Evolutionary conservation across 176 grass and related monocot genomes (phyloP).

Genomic region (Avena atlantica): DNA sequence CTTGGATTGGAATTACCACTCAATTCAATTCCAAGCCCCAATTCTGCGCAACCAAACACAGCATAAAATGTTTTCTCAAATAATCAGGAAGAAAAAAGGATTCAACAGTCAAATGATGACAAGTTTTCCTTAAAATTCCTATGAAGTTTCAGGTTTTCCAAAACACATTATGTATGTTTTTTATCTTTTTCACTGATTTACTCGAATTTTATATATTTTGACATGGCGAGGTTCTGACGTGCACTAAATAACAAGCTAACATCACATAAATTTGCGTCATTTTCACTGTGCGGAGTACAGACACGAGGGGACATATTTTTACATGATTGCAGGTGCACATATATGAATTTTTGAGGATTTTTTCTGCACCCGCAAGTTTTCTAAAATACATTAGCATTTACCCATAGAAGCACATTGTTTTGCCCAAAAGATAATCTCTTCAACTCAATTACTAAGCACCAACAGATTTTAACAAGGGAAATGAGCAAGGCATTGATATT

Average conservation of each 20-base stretch:
- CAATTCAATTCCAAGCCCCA: too few species aligned
- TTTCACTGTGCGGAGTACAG: too few species aligned
- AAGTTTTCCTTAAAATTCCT: neutral
- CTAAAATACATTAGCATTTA: neutral
- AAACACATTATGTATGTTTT: too few species aligned
- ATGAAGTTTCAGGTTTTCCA: neutral
- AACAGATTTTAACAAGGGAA: neutral
- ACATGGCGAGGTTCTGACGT: too few species aligned
- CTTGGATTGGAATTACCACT: too few species aligned
- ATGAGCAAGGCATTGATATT: constrained; percentile 23
- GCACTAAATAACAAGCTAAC: neutral
- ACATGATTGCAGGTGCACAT: too few species aligned
- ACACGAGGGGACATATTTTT: too few species aligned
- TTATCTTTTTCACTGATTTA: too few species aligned
- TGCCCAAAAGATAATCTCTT: neutral
- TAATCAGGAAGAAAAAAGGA: neutral
- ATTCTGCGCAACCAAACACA: too few species aligned
- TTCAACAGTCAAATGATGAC: neutral
- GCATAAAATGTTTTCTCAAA: neutral
- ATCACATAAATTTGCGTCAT: neutral
- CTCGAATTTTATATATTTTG: too few species aligned
- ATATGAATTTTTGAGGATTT: neutral
- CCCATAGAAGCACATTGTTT: neutral
- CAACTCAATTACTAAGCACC: neutral
- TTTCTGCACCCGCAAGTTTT: neutral